Evolutionary conservation across 2,329 filamentous ascomycete genomes (phyloP), one percentile per base, ranked within the genome.

Genomic region (Setomelanomma holmii): DNA sequence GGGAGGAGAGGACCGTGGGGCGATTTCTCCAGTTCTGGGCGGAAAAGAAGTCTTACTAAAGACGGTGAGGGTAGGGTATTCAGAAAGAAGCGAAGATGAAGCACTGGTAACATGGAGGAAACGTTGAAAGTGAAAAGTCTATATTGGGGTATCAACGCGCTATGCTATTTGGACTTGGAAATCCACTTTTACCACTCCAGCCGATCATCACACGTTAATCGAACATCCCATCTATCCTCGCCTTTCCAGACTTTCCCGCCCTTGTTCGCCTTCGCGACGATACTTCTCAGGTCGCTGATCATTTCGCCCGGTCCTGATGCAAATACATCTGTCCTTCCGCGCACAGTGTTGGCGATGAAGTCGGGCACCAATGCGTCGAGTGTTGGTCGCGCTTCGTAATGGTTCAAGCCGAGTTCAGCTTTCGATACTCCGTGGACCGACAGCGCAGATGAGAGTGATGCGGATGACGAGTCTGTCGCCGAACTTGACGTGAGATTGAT

Each of bases 221-320:
- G 55, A 1, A 73, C 67, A 56, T 73, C 67, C 40, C 58, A 60
- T 24, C 65, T 65, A 22, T 68, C 64, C 3, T 71, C 63, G 11
- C 70, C 71, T 43, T 53, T 71, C 69, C 66, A 71, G 5, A 74
- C 70, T n/a, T 64, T 57, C 1, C 50, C 58, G n/a, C 67, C 69
- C 23, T 65, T 62, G 45, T 72, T 73, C 53, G 52, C 55, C 12
- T 54, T 54, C 2, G 71, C 71, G n/a, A 73, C 53, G 19, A 71
- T 66, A 11, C 60, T 60, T 21, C 70, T 58, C 20, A 74, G 39
- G 51, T 74, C 68, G 19, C 67, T 73, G 14, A 72, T 69, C 66
- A 74, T 61, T 10, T 58, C 64, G 11, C 60, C 65, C 1, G 70
- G 70, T 1, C 71, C 71, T 16, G 65, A 69, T 4, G 67, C 71